Evolutionary conservation across 495 filamentous ascomycete genomes (phyloP).

Genomic region (Penicillium dipodomyicola): DNA sequence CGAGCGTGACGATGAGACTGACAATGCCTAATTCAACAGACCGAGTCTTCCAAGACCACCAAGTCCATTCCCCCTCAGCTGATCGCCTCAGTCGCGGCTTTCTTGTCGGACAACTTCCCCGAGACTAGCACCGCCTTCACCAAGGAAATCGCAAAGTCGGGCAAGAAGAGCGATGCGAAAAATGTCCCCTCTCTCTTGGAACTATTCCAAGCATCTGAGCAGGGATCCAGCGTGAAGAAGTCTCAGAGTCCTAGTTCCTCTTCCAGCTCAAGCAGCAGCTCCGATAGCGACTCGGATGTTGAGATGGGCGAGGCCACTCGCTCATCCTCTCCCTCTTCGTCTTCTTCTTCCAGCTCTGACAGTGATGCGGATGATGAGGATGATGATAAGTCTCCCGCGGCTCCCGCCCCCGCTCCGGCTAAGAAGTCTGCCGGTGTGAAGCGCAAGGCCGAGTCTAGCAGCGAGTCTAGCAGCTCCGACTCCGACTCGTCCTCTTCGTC

Average conservation of each 20-base stretch:
- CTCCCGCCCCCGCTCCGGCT: constrained; percentile 30
- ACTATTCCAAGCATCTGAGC: constrained; percentile 51
- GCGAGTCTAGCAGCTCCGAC: constrained; percentile 44
- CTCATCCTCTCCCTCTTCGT: constrained; percentile 42
- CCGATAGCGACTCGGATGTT: constrained; percentile 49
- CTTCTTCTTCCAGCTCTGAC: constrained; percentile 53
- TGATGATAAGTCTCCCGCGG: constrained; percentile 35
- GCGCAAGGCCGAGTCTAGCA: constrained; percentile 61
- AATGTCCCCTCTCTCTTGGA: constrained; percentile 45
- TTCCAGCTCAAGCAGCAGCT: constrained; percentile 18
- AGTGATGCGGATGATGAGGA: constrained; percentile 63
- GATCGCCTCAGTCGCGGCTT: constrained; percentile 62
- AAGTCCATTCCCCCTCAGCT: constrained; percentile 51
- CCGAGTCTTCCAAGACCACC: constrained; percentile 20
- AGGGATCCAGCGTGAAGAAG: constrained; percentile 30
- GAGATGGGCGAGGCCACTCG: constrained; percentile 55
- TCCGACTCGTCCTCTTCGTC: constrained; percentile 27
- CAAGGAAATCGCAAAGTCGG: constrained; percentile 46
- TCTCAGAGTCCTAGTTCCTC: constrained; percentile 17
- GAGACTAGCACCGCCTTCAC: constrained; percentile 56
- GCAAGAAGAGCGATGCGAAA: constrained; percentile 33
- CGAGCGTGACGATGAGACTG: constrained; percentile 3
- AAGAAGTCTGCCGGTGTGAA: constrained; percentile 49
- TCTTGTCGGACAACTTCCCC: constrained; percentile 63
- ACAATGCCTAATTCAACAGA: constrained; percentile 14